Evolutionary conservation across 1,284 basidiomycete species (phyloP), one percentile per base, ranked within the genome.

Genomic region (Moesziomyces aphidis): DNA sequence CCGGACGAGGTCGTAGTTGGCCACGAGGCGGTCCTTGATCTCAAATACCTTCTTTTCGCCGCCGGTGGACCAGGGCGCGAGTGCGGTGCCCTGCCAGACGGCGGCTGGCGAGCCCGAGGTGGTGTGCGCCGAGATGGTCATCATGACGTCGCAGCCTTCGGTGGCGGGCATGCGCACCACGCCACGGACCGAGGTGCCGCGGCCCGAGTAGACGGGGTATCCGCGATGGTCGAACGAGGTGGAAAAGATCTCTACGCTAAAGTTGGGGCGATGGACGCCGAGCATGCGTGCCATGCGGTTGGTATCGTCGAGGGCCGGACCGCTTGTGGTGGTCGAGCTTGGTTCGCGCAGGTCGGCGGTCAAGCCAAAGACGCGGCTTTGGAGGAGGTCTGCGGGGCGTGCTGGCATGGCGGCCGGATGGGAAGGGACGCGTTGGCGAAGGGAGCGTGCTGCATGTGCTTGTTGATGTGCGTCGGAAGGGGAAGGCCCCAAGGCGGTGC

Each of bases 241-340:
- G 1, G 79, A 78, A 50, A 69, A 68, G 24, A 81, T 61, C 61
- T 81, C 77, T 50, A 81, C 78, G 65, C 78, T 81, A 51, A 81
- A 81, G 31, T 60, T 65, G 64, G 64, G 56, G 5, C 62, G 59
- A 26, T 75, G 72, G 43, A 56, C 51, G 54, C 70, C 52, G 55
- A 70, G 72, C 43, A 70, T 13, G 8, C 60, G 64, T 21, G 73
- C 49, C 56, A 67, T 64, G 26, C 56, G 51, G 21, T 55, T 61
- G 39, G 56, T 58, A 48, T 67, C 61, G 15, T 66, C 61, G 42
- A 71, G 44, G 10, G 64, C 55, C 24, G 68, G 55, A 23, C 57
- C 43, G 26, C 34, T 22, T 21, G 53, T 34, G 19, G 63, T 10
- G 24, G 43, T 26, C 28, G 54, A 15, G 57, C 59, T 65, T 6